Evolutionary conservation across 345 rosid genomes (phyloP).

Genomic region (Salix brachista): DNA sequence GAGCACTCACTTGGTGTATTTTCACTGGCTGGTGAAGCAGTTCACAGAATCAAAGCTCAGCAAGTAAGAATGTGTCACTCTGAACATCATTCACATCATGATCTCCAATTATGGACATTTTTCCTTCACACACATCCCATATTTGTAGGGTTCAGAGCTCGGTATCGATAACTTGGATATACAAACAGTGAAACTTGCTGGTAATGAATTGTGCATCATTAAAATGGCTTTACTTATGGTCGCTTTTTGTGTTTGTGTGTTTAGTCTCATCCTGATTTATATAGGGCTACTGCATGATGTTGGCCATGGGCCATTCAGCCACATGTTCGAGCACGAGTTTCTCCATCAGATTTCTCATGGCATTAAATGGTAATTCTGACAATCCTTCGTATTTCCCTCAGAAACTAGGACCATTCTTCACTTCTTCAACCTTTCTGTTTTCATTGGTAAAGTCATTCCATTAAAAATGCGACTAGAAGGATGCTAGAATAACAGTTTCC

Average conservation of each 20-base stretch:
- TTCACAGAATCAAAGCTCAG: constrained; percentile 16
- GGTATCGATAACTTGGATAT: constrained; percentile 19
- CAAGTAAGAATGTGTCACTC: constrained; percentile 18
- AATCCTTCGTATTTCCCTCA: neutral
- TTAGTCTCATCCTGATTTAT: neutral
- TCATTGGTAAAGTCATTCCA: neutral
- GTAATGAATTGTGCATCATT: constrained; percentile 8
- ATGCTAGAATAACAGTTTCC: too few relatives aligned
- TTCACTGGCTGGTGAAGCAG: constrained; percentile 24
- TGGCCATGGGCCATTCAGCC: constrained; percentile 35
- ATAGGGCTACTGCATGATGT: constrained; percentile 31
- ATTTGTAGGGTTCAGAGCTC: constrained; percentile 19
- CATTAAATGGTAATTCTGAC: constrained; percentile 16
- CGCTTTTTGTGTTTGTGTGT: neutral
- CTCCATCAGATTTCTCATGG: constrained; percentile 16
- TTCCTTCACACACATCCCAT: neutral
- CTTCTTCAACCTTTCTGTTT: neutral
- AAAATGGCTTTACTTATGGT: neutral
- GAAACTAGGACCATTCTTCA: neutral
- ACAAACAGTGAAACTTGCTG: constrained; percentile 31
- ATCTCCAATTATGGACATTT: neutral
- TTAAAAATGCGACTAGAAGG: too few relatives aligned
- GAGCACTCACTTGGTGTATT: constrained; percentile 34
- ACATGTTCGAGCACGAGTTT: constrained; percentile 26
- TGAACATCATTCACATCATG: neutral